Evolutionary conservation across 2,329 filamentous ascomycete species (phyloP).

Genomic region (Lasiodiplodia theobromae): DNA sequence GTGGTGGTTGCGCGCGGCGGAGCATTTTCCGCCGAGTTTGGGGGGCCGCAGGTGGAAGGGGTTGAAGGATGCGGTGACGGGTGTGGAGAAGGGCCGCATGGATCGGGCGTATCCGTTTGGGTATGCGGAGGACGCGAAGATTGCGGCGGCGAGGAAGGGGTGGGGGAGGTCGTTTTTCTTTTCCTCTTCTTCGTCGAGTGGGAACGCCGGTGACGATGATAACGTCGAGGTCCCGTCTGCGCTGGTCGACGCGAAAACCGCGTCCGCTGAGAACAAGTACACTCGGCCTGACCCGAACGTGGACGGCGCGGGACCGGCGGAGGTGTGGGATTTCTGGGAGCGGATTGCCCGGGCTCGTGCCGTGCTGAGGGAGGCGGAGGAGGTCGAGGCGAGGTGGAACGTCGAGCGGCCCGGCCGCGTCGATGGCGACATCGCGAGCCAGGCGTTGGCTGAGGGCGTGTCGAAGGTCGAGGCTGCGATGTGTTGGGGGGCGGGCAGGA

Average conservation of each 20-base stretch:
- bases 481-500: conserved; percentile 33
- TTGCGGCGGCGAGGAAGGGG: not conserved
- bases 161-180: not conserved
- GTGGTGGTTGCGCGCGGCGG: conserved; percentile 19
- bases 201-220: too few species aligned
- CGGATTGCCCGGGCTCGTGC: not conserved
- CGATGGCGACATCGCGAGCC: not conserved
- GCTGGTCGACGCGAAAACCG: not conserved
- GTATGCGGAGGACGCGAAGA: not conserved
- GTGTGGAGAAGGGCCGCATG: conserved; percentile 2
- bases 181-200: not conserved
- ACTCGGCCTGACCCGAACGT: not conserved
- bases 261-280: not conserved
- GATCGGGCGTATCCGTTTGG: conserved; percentile 22
- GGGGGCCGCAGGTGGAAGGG: conserved; percentile 35
- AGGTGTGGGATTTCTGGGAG: conserved; percentile 16
- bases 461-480: conserved; percentile 32
- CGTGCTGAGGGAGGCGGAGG: conserved; percentile 23
- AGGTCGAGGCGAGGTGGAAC: conserved; percentile 28
- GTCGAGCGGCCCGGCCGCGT: not conserved
- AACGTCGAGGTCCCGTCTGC: not conserved
- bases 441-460: conserved; percentile 1
- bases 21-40: conserved; percentile 35
- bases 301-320: not conserved
- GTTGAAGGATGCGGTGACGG: conserved; percentile 34